Evolutionary conservation across 768 basidiomycete species (phyloP).

Genomic region (Candolleomyces efflorescens): DNA sequence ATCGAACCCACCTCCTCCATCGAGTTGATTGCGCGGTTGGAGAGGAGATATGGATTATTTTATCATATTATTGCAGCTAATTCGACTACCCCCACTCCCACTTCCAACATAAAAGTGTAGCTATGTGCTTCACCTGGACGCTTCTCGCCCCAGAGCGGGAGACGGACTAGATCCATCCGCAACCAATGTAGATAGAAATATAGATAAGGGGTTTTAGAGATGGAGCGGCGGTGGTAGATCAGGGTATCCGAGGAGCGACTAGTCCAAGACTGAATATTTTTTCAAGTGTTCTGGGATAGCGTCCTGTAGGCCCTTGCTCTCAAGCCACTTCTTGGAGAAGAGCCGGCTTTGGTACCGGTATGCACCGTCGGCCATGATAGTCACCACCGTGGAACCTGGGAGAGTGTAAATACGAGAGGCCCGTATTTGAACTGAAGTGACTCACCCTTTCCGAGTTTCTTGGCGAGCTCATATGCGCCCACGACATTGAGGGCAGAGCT

Average conservation of each 20-base stretch:
- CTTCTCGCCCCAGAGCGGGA: neutral
- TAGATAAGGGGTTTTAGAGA: neutral
- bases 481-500: constrained; percentile 94
- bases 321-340: constrained; percentile 92
- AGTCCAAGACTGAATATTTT: constrained; percentile 88
- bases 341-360: constrained; percentile 96
- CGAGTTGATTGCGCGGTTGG: neutral
- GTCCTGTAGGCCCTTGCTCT: constrained; percentile 68
- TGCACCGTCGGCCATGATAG: constrained; percentile 92
- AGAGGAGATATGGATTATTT: neutral
- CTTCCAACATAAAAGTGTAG: neutral
- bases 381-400: constrained; percentile 78
- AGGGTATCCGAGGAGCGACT: constrained; percentile 14
- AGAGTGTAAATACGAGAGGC: neutral
- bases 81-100: constrained; percentile 3
- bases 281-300: constrained; percentile 81
- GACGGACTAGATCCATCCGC: neutral
- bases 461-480: constrained; percentile 85
- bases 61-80: constrained; percentile 5
- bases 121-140: neutral
- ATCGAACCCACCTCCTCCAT: constrained; percentile 6
- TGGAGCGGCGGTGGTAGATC: neutral
- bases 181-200: neutral
- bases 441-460: constrained; percentile 77
- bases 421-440: neutral